Percentiles rank a stretch among this genome's conserved stretches.
Evolutionary conservation across 192 early-diverging fungal species (phyloP).

Genomic region (Linnemannia zychae): DNA sequence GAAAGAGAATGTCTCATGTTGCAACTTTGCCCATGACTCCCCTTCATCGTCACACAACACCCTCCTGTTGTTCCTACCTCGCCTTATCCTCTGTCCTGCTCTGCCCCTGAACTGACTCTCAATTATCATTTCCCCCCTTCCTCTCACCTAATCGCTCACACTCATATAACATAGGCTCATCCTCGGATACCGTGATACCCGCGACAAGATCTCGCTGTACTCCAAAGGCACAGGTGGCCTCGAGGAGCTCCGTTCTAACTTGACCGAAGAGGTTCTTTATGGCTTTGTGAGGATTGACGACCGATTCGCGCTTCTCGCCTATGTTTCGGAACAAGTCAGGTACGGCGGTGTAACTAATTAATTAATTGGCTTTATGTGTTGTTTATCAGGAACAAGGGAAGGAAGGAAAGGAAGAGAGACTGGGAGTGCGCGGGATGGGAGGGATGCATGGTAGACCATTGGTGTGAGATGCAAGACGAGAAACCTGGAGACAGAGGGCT

Average conservation of each 20-base stretch:
- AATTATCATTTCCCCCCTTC: neutral
- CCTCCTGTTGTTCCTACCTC: neutral
- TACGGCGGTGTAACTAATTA: constrained; percentile 10
- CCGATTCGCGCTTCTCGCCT: constrained; percentile 64
- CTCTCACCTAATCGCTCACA: neutral
- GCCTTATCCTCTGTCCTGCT: neutral
- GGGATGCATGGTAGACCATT: no score
- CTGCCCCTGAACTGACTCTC: neutral
- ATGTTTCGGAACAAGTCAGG: constrained; percentile 75
- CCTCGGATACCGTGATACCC: constrained; percentile 73
- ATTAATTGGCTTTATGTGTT: neutral
- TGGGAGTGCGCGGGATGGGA: no score
- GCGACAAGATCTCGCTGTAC: constrained; percentile 74
- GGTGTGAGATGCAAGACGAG: no score
- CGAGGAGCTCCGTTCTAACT: constrained; percentile 63
- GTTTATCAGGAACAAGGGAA: no score
- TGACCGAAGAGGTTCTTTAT: constrained; percentile 70
- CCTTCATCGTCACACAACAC: neutral
- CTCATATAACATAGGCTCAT: constrained; percentile 62
- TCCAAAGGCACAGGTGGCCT: constrained; percentile 65
- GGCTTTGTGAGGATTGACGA: constrained; percentile 72
- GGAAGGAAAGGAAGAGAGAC: no score
- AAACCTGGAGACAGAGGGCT: no score
- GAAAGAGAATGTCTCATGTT: neutral
- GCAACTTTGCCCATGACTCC: neutral